phyloP scores from a whole-genome alignment of 345 rosid genomes.

The Erodium maritimum region DNA sequence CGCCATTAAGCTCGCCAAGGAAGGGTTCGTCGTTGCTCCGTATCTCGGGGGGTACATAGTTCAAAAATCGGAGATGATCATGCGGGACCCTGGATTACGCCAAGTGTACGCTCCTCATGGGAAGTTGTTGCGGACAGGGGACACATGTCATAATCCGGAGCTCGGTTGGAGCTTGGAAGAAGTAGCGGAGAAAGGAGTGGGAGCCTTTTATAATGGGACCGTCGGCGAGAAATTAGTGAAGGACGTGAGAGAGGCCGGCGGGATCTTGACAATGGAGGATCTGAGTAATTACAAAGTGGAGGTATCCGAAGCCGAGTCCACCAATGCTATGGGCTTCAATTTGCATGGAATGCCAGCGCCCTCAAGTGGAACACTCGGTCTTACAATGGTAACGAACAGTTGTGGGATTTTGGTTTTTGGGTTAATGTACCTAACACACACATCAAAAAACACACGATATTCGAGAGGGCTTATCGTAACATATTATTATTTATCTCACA shows the following conservation, averaged over 20 bases:
- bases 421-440: no score
- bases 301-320: slow-evolving; percentile 45
- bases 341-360: slow-evolving; percentile 85
- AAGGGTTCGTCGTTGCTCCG: slow-evolving; percentile 58
- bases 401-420: no score
- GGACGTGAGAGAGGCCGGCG: slow-evolving; percentile 63
- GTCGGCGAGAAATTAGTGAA: slow-evolving; percentile 59
- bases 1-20: slow-evolving; percentile 53
- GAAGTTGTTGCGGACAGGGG: slow-evolving; percentile 46
- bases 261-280: slow-evolving; percentile 85
- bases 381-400: slow-evolving; percentile 36
- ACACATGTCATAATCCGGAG: slow-evolving; percentile 43
- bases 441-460: no score
- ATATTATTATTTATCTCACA: no score
- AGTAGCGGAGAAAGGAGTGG: slow-evolving; percentile 64
- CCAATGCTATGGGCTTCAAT: slow-evolving; percentile 51
- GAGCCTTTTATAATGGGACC: slow-evolving; percentile 55
- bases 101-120: slow-evolving; percentile 63
- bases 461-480: no score
- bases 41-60: slow-evolving; percentile 40
- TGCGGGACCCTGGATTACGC: slow-evolving; percentile 48
- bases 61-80: slow-evolving; percentile 10
- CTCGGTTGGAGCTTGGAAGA: slow-evolving; percentile 51
- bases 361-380: slow-evolving; percentile 73
- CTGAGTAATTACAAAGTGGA: slow-evolving; percentile 55